Evolutionary conservation across 768 basidiomycete genomes (phyloP).

Genomic region (Gelatoporia subvermispora): DNA sequence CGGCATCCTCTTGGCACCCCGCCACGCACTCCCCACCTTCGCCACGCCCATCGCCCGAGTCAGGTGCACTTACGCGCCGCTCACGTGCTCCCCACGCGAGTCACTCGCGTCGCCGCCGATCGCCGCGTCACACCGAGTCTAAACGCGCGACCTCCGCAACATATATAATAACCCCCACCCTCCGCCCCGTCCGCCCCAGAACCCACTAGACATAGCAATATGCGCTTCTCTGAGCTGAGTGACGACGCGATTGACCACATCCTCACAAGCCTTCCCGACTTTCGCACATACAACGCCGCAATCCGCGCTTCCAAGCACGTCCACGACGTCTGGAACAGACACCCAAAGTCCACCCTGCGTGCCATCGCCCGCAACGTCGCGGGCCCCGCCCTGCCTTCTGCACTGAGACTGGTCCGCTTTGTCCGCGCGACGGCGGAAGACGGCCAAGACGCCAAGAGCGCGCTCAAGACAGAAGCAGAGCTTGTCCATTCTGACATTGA

Average conservation of each 20-base stretch:
- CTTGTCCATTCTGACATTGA: neutral
- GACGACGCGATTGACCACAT: conserved; percentile 21
- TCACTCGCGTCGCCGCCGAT: too few species aligned
- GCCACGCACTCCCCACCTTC: too few species aligned
- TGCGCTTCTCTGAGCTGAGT: conserved; percentile 6
- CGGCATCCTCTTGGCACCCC: too few species aligned
- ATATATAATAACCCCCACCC: too few species aligned
- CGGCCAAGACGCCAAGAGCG: conserved; percentile 1
- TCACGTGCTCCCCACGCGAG: too few species aligned
- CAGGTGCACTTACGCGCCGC: too few species aligned
- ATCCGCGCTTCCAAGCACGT: conserved; percentile 15
- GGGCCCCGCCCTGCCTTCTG: conserved; percentile 19
- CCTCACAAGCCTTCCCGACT: conserved; percentile 17
- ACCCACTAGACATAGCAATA: neutral
- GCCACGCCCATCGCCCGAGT: too few species aligned
- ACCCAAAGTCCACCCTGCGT: conserved; percentile 16
- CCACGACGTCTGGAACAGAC: conserved; percentile 18
- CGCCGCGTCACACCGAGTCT: too few species aligned
- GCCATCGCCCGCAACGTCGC: conserved; percentile 18
- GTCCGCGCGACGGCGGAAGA: conserved; percentile 2
- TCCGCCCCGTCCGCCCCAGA: too few species aligned
- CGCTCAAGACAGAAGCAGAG: neutral
- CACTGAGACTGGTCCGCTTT: conserved; percentile 9
- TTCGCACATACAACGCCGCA: conserved; percentile 14
- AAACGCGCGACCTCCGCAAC: too few species aligned